These are phyloP conservation scores for Hypoxylon lienhwacheense DNA, from an alignment of 495 filamentous ascomycete genomes.

Conservation along the genomic window DNA sequence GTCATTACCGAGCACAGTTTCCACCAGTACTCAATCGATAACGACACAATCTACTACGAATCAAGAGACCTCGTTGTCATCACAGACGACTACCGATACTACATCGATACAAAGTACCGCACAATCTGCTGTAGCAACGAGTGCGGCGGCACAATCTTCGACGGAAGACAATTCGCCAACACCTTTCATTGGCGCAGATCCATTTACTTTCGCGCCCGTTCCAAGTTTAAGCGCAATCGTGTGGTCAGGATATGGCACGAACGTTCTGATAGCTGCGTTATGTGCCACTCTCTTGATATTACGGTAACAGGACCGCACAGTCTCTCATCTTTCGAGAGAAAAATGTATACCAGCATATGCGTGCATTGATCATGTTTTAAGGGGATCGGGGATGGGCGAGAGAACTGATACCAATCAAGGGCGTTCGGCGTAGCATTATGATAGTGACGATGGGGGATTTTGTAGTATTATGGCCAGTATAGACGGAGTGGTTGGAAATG, in stretches of 20 bases:
- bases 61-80: slow-evolving; percentile 13
- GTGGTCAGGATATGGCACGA: slow-evolving; percentile 4
- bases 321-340: background rate
- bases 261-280: slow-evolving; percentile 11
- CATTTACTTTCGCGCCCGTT: slow-evolving; percentile 24
- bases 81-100: slow-evolving; percentile 8
- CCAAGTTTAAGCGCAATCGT: background rate
- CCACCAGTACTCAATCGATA: slow-evolving; percentile 14
- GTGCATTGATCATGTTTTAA: slow-evolving; percentile 29
- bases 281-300: slow-evolving; percentile 15
- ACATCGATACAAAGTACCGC: slow-evolving; percentile 17
- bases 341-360: slow-evolving; percentile 16
- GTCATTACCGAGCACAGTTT: slow-evolving; percentile 1
- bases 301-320: slow-evolving; percentile 6
- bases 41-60: slow-evolving; percentile 12
- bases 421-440: slow-evolving; percentile 1
- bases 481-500: background rate
- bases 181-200: slow-evolving; percentile 27
- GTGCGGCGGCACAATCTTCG: slow-evolving; percentile 13
- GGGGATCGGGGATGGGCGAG: background rate
- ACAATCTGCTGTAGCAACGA: slow-evolving; percentile 11
- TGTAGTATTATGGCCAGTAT: too few relatives aligned
- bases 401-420: slow-evolving; percentile 4
- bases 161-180: slow-evolving; percentile 16
- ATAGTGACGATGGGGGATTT: background rate